Conservation (phyloP, 192 early-diverging fungal genomes). For the Paraglomus occultum region DNA sequence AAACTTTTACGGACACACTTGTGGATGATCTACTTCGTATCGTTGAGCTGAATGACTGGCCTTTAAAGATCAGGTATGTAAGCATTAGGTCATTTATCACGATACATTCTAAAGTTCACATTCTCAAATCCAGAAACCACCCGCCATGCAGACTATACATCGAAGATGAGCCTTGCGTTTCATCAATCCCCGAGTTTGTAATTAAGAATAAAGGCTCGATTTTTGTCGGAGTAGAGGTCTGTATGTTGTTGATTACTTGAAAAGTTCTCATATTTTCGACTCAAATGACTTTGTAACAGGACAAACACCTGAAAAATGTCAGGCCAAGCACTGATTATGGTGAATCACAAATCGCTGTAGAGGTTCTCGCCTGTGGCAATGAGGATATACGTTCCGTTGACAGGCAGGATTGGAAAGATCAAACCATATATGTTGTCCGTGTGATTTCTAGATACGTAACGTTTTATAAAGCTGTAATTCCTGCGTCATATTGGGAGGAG, state of each 20-base stretch:
- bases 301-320: constrained; percentile 9
- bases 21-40: constrained; percentile 24
- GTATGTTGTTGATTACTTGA: constrained; percentile 8
- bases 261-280: constrained; percentile 18
- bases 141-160: background rate
- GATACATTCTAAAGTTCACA: background rate
- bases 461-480: background rate
- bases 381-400: constrained; percentile 5
- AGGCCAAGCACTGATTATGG: background rate
- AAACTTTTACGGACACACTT: constrained; percentile 21
- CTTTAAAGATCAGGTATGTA: constrained; percentile 15
- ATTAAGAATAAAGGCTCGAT: background rate
- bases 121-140: constrained; percentile 11
- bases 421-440: constrained; percentile 1
- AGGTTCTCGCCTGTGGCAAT: background rate
- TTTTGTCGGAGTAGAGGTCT: background rate
- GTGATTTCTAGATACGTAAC: background rate
- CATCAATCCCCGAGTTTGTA: constrained; percentile 5
- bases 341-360: constrained; percentile 1
- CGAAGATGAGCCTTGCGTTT: background rate
- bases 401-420: background rate
- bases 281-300: constrained; percentile 11
- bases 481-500: constrained; percentile 14
- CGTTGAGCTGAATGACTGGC: constrained; percentile 16
- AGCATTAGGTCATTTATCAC: constrained; percentile 3